These are phyloP conservation scores for Candida vaughaniae DNA, from an alignment of 805 yeast species.

Conservation along the genomic window DNA sequence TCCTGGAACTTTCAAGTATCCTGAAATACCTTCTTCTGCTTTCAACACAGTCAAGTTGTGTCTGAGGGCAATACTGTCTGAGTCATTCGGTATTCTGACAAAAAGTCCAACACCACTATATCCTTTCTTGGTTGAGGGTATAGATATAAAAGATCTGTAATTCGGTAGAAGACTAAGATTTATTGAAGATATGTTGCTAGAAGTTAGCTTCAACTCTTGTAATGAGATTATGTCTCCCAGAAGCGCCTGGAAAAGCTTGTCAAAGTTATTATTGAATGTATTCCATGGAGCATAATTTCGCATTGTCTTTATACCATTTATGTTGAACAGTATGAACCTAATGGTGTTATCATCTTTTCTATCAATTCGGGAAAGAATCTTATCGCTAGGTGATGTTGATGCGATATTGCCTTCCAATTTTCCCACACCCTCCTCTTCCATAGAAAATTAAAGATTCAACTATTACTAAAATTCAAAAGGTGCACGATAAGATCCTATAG, in stretches of 20 bases:
- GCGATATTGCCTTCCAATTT: too few species aligned
- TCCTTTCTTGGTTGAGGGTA: constrained; percentile 71
- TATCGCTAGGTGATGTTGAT: neutral
- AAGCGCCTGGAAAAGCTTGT: constrained; percentile 50
- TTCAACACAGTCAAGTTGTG: constrained; percentile 52
- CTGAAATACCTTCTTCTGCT: constrained; percentile 94
- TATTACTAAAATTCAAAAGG: too few species aligned
- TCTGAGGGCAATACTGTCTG: constrained; percentile 37
- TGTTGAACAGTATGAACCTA: constrained; percentile 72
- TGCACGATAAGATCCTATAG: too few species aligned
- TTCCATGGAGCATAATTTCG: constrained; percentile 87
- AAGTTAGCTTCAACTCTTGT: constrained; percentile 74
- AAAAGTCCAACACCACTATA: constrained; percentile 92
- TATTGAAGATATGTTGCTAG: constrained; percentile 19
- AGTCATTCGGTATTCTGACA: constrained; percentile 49
- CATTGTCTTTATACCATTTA: constrained; percentile 79
- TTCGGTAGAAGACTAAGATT: constrained; percentile 56
- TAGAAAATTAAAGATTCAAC: too few species aligned
- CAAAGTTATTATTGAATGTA: constrained; percentile 34
- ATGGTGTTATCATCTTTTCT: constrained; percentile 16
- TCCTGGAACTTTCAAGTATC: constrained; percentile 36
- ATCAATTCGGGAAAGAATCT: constrained; percentile 3
- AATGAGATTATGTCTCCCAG: constrained; percentile 77
- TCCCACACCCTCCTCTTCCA: too few species aligned
- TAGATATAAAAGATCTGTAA: constrained; percentile 63